phyloP scores from a whole-genome alignment of 2,329 filamentous ascomycete genomes.

The Cytospora schulzeri region DNA sequence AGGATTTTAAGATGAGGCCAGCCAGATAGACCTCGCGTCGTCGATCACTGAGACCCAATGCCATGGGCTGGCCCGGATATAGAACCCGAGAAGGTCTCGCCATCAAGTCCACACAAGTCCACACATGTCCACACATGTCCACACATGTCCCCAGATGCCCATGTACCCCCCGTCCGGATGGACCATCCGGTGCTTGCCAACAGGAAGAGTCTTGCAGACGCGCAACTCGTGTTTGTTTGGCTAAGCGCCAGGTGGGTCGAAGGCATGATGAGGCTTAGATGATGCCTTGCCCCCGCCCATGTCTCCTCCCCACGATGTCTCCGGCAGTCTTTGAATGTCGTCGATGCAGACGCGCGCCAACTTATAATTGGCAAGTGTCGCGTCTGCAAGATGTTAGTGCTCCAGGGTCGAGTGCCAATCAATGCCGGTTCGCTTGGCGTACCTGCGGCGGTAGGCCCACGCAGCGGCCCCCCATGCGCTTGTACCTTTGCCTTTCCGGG shows the following conservation, averaged over 20 bases:
- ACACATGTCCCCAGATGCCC: slow-evolving; percentile 1
- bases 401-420: slow-evolving; percentile 24
- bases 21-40: slow-evolving; percentile 17
- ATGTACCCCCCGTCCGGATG: slow-evolving; percentile 8
- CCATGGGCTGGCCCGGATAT: slow-evolving; percentile 22
- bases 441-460: slow-evolving; percentile 24
- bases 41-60: slow-evolving; percentile 27
- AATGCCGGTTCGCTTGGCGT: slow-evolving; percentile 11
- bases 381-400: neutral
- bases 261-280: slow-evolving; percentile 14
- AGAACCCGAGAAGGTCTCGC: slow-evolving; percentile 4
- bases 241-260: slow-evolving; percentile 7
- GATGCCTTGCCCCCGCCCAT: neutral
- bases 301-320: neutral
- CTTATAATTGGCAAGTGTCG: slow-evolving; percentile 22
- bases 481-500: slow-evolving; percentile 15
- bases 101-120: neutral
- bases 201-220: neutral
- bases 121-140: slow-evolving; percentile 4
- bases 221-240: neutral
- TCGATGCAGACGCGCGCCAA: slow-evolving; percentile 28
- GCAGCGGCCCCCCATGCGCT: slow-evolving; percentile 17
- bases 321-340: slow-evolving; percentile 1
- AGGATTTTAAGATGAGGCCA: slow-evolving; percentile 26
- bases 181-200: neutral